Evolutionary conservation across 129 eudicot species (phyloP), one percentile per base, ranked within the genome.

Genomic region (Flaveria brownii): DNA sequence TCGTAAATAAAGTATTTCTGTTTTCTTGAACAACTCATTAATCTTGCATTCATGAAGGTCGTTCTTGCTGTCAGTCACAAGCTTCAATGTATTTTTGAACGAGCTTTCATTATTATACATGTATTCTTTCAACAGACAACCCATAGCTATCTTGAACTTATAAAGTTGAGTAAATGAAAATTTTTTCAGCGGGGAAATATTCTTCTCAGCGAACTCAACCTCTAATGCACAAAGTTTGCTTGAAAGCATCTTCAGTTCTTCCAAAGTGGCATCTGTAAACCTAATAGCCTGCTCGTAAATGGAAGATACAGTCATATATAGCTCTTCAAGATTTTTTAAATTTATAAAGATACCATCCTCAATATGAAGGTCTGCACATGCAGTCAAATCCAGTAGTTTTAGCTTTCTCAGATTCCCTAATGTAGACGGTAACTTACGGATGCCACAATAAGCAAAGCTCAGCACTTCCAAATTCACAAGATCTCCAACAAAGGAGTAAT

Each of bases 101-200:
- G 46, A 4, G n/a, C 56, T 13, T 18, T 0, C 20, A 0, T 20
- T 5, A 0, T 7, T 22, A 14, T 17, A 0, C 16, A 1, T 3
- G 20, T 0, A 0, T 0, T 13, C 2, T 9, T 2, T 9, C 11
- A 59, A 73, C 11, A 1, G 0, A 73, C 69, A 22, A 41, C 78
- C 70, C 4, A 73, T 42, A 9, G 57, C 23, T 13, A 74, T 74
- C 70, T 15, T 42, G 57, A 74, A 74, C 23, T 51, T 74, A 13
- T 23, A 1, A 43, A 74, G 78, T 42, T 74, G 20, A 11, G 4
- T 9, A 25, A 74, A 59, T 13, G 23, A 14, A 15, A 4, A 2
- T 16, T 1, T 18, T 52, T 5, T 52, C 59, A 49, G 59, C 17
- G 1, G 22, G 5, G 22, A 20, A 20, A n/a, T 6, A 2, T 4